phyloP scores from a whole-genome alignment of 2,329 filamentous ascomycete species.

The Alternaria burnsii region DNA sequence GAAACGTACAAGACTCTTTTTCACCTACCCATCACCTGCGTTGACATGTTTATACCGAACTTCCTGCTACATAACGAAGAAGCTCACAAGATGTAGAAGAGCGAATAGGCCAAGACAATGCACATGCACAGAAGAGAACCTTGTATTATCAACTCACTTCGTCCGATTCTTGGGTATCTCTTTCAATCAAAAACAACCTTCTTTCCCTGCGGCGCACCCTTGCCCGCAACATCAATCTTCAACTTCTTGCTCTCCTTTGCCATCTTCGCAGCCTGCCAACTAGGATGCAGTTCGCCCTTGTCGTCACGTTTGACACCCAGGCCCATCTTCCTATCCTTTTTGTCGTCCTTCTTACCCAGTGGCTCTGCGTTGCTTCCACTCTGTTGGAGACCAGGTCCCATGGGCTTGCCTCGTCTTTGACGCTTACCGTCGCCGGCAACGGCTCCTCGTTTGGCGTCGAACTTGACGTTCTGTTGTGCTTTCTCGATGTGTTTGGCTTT shows the following conservation, averaged over 20 bases:
- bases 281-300: constrained; percentile 67
- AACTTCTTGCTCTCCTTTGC: constrained; percentile 64
- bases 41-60: background rate
- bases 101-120: accelerated
- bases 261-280: constrained; percentile 69
- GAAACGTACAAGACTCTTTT: background rate
- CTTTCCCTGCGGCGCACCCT: constrained; percentile 63
- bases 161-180: constrained; percentile 18
- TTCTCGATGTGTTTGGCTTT: constrained; percentile 72
- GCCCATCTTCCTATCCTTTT: constrained; percentile 44
- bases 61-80: too few species aligned
- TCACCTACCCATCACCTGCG: background rate
- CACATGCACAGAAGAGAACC: background rate
- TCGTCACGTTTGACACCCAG: constrained; percentile 57
- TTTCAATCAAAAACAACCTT: constrained; percentile 68
- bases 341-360: constrained; percentile 22
- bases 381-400: constrained; percentile 36
- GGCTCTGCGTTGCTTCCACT: constrained; percentile 46
- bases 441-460: constrained; percentile 68
- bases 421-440: constrained; percentile 55
- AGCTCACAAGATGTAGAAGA: background rate
- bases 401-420: constrained; percentile 25
- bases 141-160: background rate
- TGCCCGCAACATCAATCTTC: constrained; percentile 42
- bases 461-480: constrained; percentile 59